Evolutionary conservation across 306 rosid species (phyloP), one percentile per base, ranked within the genome.

Genomic region (Alnus rubra): DNA sequence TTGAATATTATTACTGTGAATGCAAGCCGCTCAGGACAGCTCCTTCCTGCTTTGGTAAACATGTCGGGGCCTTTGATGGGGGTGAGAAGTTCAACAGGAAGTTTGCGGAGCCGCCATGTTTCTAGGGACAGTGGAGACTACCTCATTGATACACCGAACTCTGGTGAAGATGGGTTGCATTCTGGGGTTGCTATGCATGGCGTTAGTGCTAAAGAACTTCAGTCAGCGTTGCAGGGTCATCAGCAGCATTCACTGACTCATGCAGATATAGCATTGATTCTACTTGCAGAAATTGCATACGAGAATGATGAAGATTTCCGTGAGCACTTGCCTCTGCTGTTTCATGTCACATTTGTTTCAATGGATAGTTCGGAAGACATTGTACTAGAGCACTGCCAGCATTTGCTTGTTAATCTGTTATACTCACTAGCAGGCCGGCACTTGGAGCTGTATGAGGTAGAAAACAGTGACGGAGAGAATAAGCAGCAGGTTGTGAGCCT

Each of bases 21-120:
- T 77, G 67, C 97, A 77, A 98, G 89, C 33, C 91, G 99, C 75
- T 96, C 98, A 12, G 98, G 99, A 50, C 98, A 96, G 90, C 96
- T 93, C 69, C 93, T 93, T 83, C 99, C 99, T 49, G 77, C 93
- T 63, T 78, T 96, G 83, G 99, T 96, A 56, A 96, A 91, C 84
- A 93, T 96, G 99, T 93, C 99, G 11, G 99, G 99, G 52, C 99
- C 99, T 59, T 89, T 96, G 79, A 96, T 93, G 93, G 99, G 99
- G 74, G 97, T 96, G 76, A 91, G 98, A 91, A 93, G 97, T 84
- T 89, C 99, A 69, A 93, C 99, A 1, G 99, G 99, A 84, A 96
- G 93, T 83, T 71, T 93, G 73, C 92, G 98, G 65, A 96, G 99
- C 83, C 97, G 97, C 54, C 99, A 96, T 87, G 96, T 93, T 76